Evolutionary conservation across 1,139 yeast species (phyloP).

Genomic region (Pichia cactophila): DNA sequence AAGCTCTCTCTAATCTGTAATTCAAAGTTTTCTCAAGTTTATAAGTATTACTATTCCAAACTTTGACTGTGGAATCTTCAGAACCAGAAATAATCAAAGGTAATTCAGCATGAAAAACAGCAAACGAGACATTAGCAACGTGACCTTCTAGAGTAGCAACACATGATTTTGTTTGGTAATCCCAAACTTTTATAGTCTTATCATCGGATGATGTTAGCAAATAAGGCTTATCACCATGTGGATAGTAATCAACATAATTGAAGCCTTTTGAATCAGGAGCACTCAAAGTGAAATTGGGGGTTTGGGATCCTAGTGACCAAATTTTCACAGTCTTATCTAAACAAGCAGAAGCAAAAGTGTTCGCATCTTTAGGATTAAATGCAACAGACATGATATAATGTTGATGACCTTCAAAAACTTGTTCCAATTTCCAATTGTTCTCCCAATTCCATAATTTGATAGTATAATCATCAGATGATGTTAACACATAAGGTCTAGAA

Average conservation of each 20-base stretch:
- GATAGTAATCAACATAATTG: constrained; percentile 93
- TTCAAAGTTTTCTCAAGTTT: constrained; percentile 85
- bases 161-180: constrained; percentile 92
- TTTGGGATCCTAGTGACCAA: constrained; percentile 89
- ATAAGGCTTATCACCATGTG: constrained; percentile 95
- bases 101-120: constrained; percentile 92
- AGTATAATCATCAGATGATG: constrained; percentile 88
- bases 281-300: constrained; percentile 82
- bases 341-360: constrained; percentile 95
- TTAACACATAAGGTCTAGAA: constrained; percentile 76
- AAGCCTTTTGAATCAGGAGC: constrained; percentile 94
- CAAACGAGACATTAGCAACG: constrained; percentile 88
- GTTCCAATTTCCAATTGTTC: constrained; percentile 80
- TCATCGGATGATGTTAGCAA: constrained; percentile 91
- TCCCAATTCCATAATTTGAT: constrained; percentile 98
- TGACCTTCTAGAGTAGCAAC: constrained; percentile 95
- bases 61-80: constrained; percentile 71
- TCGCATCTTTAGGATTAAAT: constrained; percentile 95
- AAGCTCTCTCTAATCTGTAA: constrained; percentile 88
- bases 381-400: constrained; percentile 93
- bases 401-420: constrained; percentile 89
- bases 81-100: constrained; percentile 83
- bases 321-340: constrained; percentile 93
- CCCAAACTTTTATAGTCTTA: constrained; percentile 87
- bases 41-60: constrained; percentile 76